Evolutionary conservation across 495 filamentous ascomycete species (phyloP), one percentile per base, ranked within the genome.

Genomic region (Talaromyces proteolyticus): DNA sequence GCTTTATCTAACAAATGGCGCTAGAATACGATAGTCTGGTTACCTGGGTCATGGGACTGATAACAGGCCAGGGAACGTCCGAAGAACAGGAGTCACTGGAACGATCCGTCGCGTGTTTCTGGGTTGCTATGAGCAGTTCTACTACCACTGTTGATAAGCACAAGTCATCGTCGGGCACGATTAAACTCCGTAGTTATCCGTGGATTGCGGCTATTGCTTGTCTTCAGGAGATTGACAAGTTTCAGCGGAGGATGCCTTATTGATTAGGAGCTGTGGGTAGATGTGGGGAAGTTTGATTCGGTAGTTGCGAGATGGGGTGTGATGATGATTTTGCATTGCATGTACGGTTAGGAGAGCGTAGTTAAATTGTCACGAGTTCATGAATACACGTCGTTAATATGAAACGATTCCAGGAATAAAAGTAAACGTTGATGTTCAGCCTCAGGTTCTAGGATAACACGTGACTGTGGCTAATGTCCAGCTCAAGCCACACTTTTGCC

Each of bases 51-150:
- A 45, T 52, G 16, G 45, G 42, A 12, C 16, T 52, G 42, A 52
- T 86, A 23, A 65, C 65, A 6, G 68, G 67, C 17, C 66, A 64
- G 12, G 55, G 60, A 16, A 62, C 61, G 8, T 48, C 61, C 10
- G 54, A 54, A 18, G 51, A 48, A 29, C 61, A 53, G 38, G 74
- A 76, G 50, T 55, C 69, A 26, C 62, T 81, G 47, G 70, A 68
- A 41, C 60, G 72, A 17, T 66, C 65, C 4, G 68, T 81, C 40
- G 78, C 78, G 3, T 80, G 76, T 52, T 58, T 82, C 39, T 41
- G 55, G 19, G 52, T 77, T 2, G 72, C 62, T 2, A 50, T 71
- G 41, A 34, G 56, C n/a, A n/a, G n/a, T n/a, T n/a, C n/a, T n/a
- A n/a, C n/a, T n/a, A n/a, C n/a, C n/a, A n/a, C n/a, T n/a, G n/a